Percentiles rank a stretch among this genome's conserved stretches.
Conservation (phyloP, 345 rosid species). For the Aquilaria sinensis region DNA sequence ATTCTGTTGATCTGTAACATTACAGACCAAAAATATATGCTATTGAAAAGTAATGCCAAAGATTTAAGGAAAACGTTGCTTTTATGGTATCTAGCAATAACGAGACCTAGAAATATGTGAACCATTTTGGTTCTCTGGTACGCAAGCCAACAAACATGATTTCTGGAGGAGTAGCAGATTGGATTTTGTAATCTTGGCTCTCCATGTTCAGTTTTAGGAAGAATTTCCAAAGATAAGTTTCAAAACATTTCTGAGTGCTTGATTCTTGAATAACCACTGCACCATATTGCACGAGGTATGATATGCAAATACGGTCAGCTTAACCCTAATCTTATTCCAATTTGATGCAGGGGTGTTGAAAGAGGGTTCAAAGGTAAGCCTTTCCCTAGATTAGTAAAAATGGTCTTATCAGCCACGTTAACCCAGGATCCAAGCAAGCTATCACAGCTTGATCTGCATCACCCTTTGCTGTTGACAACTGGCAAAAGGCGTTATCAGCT, state of each 20-base stretch:
- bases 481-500: slow-evolving; percentile 71
- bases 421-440: slow-evolving; percentile 98
- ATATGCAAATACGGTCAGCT: background rate
- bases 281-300: too few relatives aligned
- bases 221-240: background rate
- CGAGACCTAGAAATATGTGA: too few relatives aligned
- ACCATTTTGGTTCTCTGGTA: too few relatives aligned
- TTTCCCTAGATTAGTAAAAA: slow-evolving; percentile 78
- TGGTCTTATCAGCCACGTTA: slow-evolving; percentile 90
- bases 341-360: slow-evolving; percentile 65
- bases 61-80: too few relatives aligned
- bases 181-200: background rate
- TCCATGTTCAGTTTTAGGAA: background rate
- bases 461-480: slow-evolving; percentile 82
- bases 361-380: slow-evolving; percentile 77
- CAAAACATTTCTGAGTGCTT: background rate
- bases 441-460: slow-evolving; percentile 84
- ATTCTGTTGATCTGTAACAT: too few relatives aligned
- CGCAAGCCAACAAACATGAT: too few relatives aligned
- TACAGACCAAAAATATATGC: too few relatives aligned
- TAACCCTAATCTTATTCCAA: slow-evolving; percentile 1
- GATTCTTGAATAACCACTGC: too few relatives aligned
- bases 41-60: too few relatives aligned
- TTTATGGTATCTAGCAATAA: too few relatives aligned
- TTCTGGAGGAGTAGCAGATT: too few relatives aligned